phyloP scores from a whole-genome alignment of 2,329 filamentous ascomycete genomes.

The Neofusicoccum ribis region DNA sequence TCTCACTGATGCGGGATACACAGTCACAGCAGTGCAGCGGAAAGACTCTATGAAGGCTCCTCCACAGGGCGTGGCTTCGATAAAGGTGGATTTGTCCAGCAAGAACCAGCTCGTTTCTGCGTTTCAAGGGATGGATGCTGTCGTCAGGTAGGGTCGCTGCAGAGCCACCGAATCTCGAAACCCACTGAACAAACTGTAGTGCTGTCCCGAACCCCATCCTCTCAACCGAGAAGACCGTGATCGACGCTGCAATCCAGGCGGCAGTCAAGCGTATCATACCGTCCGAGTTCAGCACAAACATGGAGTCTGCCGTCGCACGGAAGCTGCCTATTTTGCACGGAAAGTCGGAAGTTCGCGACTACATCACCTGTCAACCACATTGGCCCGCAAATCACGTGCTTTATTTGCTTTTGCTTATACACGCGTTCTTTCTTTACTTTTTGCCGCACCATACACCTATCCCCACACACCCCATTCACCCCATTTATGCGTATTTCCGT shows the following conservation, averaged over 20 bases:
- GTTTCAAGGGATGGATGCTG: conserved; percentile 13
- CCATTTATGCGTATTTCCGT: too few relatives aligned
- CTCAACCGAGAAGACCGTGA: conserved; percentile 25
- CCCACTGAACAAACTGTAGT: neutral
- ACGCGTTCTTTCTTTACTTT: too few relatives aligned
- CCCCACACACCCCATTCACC: too few relatives aligned
- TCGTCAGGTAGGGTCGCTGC: neutral
- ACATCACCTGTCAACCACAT: too few relatives aligned
- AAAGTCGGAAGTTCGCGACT: conserved; percentile 21
- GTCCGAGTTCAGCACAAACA: conserved; percentile 32
- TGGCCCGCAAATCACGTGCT: too few relatives aligned
- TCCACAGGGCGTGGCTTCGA: neutral
- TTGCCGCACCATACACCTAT: too few relatives aligned
- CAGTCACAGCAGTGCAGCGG: conserved; percentile 9
- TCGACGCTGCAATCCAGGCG: conserved; percentile 36
- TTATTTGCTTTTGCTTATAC: too few relatives aligned
- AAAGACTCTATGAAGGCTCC: neutral
- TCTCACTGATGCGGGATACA: neutral
- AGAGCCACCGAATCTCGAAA: neutral
- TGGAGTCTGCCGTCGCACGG: conserved; percentile 19
- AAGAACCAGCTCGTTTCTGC: conserved; percentile 2
- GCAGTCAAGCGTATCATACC: conserved; percentile 36
- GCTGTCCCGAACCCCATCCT: neutral
- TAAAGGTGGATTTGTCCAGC: conserved; percentile 6
- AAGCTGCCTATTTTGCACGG: conserved; percentile 18